Evolutionary conservation across 495 filamentous ascomycete genomes (phyloP).

Genomic region (Chaetomium fimeti): DNA sequence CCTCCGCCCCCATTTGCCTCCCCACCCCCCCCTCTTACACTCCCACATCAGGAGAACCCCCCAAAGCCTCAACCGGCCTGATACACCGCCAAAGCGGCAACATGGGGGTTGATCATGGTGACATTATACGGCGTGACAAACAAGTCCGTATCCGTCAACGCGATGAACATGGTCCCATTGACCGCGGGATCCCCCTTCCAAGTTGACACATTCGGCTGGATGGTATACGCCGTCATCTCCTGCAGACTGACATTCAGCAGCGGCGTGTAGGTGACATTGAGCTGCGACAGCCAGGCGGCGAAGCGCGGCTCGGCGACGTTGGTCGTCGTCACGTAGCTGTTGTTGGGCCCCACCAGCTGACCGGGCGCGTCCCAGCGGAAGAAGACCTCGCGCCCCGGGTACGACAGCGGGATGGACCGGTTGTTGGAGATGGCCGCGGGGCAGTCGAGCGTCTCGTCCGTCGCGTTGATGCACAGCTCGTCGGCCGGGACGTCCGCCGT

Average conservation of each 20-base stretch:
- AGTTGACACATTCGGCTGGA: constrained; percentile 64
- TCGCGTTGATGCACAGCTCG: constrained; percentile 53
- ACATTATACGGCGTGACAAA: constrained; percentile 77
- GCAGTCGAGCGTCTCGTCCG: constrained; percentile 55
- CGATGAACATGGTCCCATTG: constrained; percentile 79
- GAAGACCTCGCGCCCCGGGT: constrained; percentile 69
- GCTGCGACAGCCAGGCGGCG: constrained; percentile 77
- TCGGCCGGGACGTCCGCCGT: constrained; percentile 39
- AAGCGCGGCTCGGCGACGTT: constrained; percentile 59
- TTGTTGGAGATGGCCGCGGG: constrained; percentile 64
- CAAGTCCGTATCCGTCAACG: constrained; percentile 67
- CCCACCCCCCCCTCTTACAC: too few species aligned
- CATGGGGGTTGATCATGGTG: constrained; percentile 69
- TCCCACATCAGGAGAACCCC: neutral
- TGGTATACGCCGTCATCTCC: constrained; percentile 59
- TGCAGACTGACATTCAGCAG: constrained; percentile 50
- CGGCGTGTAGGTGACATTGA: constrained; percentile 80
- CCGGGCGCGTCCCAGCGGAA: constrained; percentile 75
- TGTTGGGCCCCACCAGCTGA: constrained; percentile 71
- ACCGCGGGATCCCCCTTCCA: constrained; percentile 66
- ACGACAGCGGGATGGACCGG: constrained; percentile 65
- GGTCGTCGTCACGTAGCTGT: constrained; percentile 68
- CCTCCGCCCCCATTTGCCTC: too few species aligned
- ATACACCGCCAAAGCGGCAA: constrained; percentile 72
- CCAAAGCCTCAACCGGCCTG: constrained; percentile 64